These are phyloP conservation scores for Galerina marginata DNA, from an alignment of 768 basidiomycete genomes.

Conservation along the genomic window DNA sequence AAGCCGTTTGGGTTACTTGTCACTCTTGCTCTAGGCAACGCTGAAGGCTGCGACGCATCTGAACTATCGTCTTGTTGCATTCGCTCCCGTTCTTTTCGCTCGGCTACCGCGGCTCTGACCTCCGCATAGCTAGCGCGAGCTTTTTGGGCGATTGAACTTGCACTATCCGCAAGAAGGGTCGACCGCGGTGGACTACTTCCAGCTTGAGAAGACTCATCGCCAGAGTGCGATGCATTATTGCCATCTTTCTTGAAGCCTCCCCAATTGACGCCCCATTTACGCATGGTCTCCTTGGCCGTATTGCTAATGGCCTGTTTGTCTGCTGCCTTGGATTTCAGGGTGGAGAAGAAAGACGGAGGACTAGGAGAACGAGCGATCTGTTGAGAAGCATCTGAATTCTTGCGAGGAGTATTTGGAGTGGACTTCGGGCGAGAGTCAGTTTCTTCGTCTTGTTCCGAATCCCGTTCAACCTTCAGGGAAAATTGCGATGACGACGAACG, in stretches of 20 bases:
- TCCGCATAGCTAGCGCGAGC: conserved; percentile 71
- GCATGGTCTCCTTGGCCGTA: conserved; percentile 86
- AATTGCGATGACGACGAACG: conserved; percentile 52
- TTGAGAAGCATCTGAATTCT: conserved; percentile 34
- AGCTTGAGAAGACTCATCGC: conserved; percentile 50
- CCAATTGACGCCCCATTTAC: conserved; percentile 93
- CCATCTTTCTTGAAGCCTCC: conserved; percentile 63
- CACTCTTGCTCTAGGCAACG: conserved; percentile 17
- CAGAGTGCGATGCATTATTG: conserved; percentile 25
- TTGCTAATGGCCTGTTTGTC: conserved; percentile 89
- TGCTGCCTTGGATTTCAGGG: conserved; percentile 75
- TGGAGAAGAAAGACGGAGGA: conserved; percentile 74
- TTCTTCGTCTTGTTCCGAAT: conserved; percentile 28
- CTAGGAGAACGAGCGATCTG: conserved; percentile 42
- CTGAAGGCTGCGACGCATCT: conserved; percentile 17
- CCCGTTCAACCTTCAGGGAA: conserved; percentile 43
- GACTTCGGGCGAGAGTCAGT: conserved; percentile 26
- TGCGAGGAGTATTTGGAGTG: conserved; percentile 39
- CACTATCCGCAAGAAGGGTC: conserved; percentile 30
- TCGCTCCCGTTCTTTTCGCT: conserved; percentile 58
- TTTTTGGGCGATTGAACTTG: conserved; percentile 39
- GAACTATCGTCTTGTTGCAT: conserved; percentile 20
- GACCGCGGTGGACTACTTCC: conserved; percentile 30
- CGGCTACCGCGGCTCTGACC: conserved; percentile 76
- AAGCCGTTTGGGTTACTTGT: conserved; percentile 22